Evolutionary conservation across 805 yeast genomes (phyloP).

Genomic region (Spencermartinsiella europaea): DNA sequence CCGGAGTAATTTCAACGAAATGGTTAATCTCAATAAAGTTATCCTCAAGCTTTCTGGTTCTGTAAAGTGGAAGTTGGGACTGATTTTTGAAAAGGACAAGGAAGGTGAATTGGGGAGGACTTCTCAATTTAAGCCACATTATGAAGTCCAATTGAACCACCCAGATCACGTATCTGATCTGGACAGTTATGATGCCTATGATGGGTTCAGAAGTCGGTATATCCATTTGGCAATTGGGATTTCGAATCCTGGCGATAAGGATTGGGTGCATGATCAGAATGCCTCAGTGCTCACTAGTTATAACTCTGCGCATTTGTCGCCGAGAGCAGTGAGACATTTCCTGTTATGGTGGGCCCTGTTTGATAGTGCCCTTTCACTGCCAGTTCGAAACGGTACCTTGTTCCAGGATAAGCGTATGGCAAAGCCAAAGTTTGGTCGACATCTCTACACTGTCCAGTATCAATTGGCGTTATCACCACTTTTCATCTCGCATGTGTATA

Average conservation of each 20-base stretch:
- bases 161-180: conserved; percentile 47
- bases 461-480: conserved; percentile 68
- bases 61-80: conserved; percentile 75
- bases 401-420: conserved; percentile 36
- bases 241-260: conserved; percentile 33
- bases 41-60: conserved; percentile 59
- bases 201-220: conserved; percentile 74
- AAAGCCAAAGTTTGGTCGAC: conserved; percentile 60
- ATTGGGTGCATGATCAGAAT: background rate
- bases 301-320: conserved; percentile 75
- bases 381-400: conserved; percentile 68
- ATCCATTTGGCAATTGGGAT: conserved; percentile 66
- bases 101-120: conserved; percentile 42
- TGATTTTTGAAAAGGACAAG: conserved; percentile 62
- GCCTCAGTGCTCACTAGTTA: conserved; percentile 27
- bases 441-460: conserved; percentile 73
- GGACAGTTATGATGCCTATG: conserved; percentile 68
- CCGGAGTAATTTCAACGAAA: conserved; percentile 22
- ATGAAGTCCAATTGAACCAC: conserved; percentile 53
- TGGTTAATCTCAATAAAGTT: conserved; percentile 36
- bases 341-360: conserved; percentile 83
- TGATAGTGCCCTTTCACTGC: conserved; percentile 71
- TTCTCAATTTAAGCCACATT: conserved; percentile 52
- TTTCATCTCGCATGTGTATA: conserved; percentile 66
- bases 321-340: conserved; percentile 62